phyloP scores from a whole-genome alignment of 768 basidiomycete species.

The Termitomyces heimii region DNA sequence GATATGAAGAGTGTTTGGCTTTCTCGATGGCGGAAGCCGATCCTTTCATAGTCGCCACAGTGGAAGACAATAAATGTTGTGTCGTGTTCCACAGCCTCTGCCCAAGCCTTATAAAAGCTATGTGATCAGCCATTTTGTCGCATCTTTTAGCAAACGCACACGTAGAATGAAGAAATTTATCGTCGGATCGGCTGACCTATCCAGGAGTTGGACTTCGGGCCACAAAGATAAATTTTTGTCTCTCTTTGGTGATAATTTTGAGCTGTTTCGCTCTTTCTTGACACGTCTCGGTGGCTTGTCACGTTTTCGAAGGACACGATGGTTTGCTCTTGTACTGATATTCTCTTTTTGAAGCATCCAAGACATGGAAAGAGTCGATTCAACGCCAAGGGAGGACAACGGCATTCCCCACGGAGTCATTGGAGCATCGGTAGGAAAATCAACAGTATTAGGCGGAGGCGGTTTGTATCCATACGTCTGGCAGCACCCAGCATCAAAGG shows the following conservation, averaged over 20 bases:
- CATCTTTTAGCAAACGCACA: not conserved
- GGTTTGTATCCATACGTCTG: not conserved
- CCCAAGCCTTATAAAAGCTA: not conserved
- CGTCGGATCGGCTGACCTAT: not conserved
- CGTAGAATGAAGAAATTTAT: not conserved
- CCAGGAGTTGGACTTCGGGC: not conserved
- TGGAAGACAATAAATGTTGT: not conserved
- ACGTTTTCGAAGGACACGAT: not conserved
- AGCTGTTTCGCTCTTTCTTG: not conserved
- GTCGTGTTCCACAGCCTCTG: not conserved
- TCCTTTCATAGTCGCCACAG: not conserved
- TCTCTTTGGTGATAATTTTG: not conserved
- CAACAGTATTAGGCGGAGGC: not conserved
- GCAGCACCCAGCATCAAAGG: not conserved
- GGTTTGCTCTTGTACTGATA: not conserved
- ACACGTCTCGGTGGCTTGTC: not conserved
- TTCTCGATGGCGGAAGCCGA: not conserved
- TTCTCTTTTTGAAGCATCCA: not conserved
- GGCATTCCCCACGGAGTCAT: not conserved
- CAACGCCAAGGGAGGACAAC: not conserved
- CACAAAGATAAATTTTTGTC: not conserved
- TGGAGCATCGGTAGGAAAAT: not conserved
- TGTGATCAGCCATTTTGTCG: not conserved
- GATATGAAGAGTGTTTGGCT: not conserved
- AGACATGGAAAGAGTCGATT: not conserved